These are phyloP conservation scores for Cladosporium cucumerinum DNA, from an alignment of 2,329 filamentous ascomycete genomes.

Conservation along the genomic window DNA sequence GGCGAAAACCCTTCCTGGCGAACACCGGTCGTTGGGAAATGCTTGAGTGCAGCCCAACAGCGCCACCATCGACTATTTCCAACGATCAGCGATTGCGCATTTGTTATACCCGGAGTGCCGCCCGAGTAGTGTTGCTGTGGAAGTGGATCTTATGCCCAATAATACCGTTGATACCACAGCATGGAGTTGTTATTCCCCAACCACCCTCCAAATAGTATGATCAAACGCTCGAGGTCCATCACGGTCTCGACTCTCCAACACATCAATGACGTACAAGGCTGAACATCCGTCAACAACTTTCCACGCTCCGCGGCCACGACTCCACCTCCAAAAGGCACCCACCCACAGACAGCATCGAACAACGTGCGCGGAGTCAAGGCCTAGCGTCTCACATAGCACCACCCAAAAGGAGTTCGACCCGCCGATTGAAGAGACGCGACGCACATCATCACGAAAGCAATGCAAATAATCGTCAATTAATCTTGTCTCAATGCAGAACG, in stretches of 20 bases:
- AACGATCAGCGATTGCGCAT: neutral
- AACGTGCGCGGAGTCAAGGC: conserved; percentile 4
- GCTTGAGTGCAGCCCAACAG: neutral
- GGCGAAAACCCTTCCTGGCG: conserved; percentile 1
- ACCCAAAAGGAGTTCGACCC: neutral
- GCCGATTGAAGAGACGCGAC: neutral
- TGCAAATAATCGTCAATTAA: neutral
- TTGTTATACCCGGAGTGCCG: neutral
- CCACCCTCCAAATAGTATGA: neutral
- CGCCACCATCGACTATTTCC: neutral
- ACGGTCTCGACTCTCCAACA: conserved; percentile 5
- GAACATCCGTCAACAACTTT: neutral
- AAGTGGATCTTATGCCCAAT: neutral
- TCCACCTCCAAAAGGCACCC: conserved; percentile 3
- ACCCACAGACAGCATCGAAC: conserved; percentile 5
- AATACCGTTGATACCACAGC: neutral
- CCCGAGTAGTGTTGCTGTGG: neutral
- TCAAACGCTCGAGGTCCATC: neutral
- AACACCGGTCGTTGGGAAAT: conserved; percentile 1
- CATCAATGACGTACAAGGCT: conserved; percentile 17
- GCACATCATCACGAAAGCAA: neutral
- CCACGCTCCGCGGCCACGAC: conserved; percentile 8
- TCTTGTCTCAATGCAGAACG: neutral
- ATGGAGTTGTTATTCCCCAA: neutral
- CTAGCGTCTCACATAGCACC: neutral